A percentile compares a stretch with the other conserved stretches of the same genome.
Evolutionary conservation across 306 rosid species (phyloP).

Genomic region (Datisca glomerata): DNA sequence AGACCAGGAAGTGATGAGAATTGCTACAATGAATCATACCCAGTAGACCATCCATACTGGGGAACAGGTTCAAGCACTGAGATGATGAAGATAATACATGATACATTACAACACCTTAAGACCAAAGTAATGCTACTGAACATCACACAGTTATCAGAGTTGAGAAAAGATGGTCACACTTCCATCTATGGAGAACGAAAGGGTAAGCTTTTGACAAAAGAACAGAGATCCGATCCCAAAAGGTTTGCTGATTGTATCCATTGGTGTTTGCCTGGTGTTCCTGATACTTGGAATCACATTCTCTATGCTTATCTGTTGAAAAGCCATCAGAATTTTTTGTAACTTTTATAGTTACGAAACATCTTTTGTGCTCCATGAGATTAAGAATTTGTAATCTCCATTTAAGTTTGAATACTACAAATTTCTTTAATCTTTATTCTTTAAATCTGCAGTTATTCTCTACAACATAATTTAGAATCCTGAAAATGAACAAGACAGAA

Average conservation of each 20-base stretch:
- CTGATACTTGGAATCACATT: conserved; percentile 84
- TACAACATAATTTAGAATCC: no score
- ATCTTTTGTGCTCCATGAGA: no score
- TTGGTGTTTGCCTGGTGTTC: conserved; percentile 96
- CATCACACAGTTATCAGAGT: conserved; percentile 74
- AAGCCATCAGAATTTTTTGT: conserved; percentile 30
- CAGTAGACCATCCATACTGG: conserved; percentile 64
- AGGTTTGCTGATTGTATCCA: conserved; percentile 77
- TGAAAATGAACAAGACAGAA: no score
- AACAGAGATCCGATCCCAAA: conserved; percentile 70
- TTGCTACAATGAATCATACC: conserved; percentile 62
- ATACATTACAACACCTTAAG: conserved; percentile 29
- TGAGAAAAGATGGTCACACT: conserved; percentile 79
- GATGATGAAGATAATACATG: conserved; percentile 49
- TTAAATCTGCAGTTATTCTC: no score
- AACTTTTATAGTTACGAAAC: no score
- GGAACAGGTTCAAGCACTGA: conserved; percentile 78
- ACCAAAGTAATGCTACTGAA: conserved; percentile 52
- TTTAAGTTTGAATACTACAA: no score
- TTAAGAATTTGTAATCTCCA: no score
- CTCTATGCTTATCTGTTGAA: conserved; percentile 62
- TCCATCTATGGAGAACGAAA: conserved; percentile 65
- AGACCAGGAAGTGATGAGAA: conserved; percentile 55
- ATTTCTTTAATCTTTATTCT: no score
- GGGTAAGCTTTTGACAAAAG: conserved; percentile 68